Evolutionary conservation across 1,284 basidiomycete species (phyloP), one percentile per base, ranked within the genome.

Genomic region (Apiotrichum siamense): DNA sequence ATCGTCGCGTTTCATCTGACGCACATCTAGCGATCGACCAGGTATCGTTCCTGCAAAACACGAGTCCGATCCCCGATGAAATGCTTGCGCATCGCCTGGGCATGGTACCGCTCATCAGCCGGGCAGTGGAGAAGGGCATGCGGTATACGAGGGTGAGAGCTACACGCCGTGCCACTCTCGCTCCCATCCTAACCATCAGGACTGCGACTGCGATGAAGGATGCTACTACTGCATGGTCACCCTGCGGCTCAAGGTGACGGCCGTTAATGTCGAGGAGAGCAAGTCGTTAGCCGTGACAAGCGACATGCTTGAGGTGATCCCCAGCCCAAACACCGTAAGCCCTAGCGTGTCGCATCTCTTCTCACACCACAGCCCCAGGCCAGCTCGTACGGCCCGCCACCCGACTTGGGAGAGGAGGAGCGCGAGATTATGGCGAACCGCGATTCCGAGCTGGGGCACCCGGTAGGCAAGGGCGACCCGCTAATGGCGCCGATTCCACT

Each of bases 1-100:
- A n/a, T n/a, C n/a, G n/a, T n/a, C n/a, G n/a, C n/a, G n/a, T n/a
- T n/a, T n/a, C n/a, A n/a, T n/a, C n/a, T n/a, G n/a, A n/a, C n/a
- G n/a, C n/a, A n/a, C n/a, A n/a, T n/a, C n/a, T n/a, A 90, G 94
- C 93, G 24, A 97, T 99, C 63, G 96, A 98, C 77, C 85, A 94
- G 76, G 94, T 98, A 3, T 88, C 94, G 70, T 87, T 98, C 60
- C 80, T 86, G 58, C 82, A 82, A 51, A 99, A 99, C 71, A 94
- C 91, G 9, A 86, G 88, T 0, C 93, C 97, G 4, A 76, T 99
- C 29, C 88, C 94, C 1, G 96, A 99, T 75, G 96, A 99, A 76
- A 96, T 96, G 77, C 85, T 99, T 55, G 89, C 92, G 1, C 96
- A 99, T 73, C 83, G 96, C 39, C 78, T 99, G 23, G 96, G 96